Base-by-base conservation (phyloP, 2,329 filamentous ascomycete species). In the Orbilia ellipsospora region DNA sequence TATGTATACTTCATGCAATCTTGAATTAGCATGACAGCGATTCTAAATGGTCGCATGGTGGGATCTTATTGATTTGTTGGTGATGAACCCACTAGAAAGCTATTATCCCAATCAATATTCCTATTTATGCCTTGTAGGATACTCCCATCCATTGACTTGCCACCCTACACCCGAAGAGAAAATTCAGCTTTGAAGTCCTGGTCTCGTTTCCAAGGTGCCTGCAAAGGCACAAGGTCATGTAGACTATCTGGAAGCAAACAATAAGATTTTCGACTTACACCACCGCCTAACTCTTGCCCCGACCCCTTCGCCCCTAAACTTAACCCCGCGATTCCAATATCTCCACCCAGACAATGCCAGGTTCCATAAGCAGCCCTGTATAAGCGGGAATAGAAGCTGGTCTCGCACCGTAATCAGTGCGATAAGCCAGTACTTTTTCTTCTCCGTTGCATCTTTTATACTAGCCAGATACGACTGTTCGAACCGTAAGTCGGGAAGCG, bases 391-490 rank as follows among this genome's bases (percentile, higher is more conserved):
- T 80, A 97, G 83, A 73, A 97, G 85, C 91, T 96, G 95, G 83
- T 99, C 95, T 80, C 92, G 87, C 42, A 92, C 82, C 16, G 95
- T 99, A 79, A 99, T 94, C 84, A 90, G 91, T 6, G 88, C 86
- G 36, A 99, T 88, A 81, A 89, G 88, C 84, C 91, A 90, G 89
- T 90, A 94, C 23, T 88, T 89, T 78, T 77, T 77, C 36, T 95
- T 88, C 42, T 93, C 93, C 67, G 88, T 86, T 78, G 90, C 88
- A 23, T 69, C 52, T 44, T 60, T 75, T 79, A 99, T 91, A 83
- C 93, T 96, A 80, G 92, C 90, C 66, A 99, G 87, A 83, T 99
- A 99, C 86, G 94, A 97, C 87, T 99, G 95, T 84, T 99, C 95
- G 83, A 98, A 98, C 51, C 95, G 89, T 78, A 99, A 85, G 84